Conservation (phyloP, 192 early-diverging fungal species). For the Entomortierella chlamydospora region DNA sequence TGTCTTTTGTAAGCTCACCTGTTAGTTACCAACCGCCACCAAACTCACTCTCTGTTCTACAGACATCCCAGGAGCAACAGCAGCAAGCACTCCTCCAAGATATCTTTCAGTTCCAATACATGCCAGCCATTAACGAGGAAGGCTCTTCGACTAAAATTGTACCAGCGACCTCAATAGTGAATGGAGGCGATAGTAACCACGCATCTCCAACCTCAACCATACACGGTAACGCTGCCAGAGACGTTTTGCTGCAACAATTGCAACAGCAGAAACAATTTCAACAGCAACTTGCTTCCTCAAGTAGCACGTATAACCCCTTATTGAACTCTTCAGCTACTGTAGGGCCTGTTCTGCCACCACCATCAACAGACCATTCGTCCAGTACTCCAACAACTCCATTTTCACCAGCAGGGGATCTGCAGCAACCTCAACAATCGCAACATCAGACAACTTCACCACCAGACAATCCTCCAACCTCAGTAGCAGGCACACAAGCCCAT, state of each 20-base stretch:
- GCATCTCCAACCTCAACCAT: not conserved
- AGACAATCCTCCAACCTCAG: not conserved
- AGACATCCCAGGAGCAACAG: constrained; percentile 7
- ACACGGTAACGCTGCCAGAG: not conserved
- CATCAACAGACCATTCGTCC: too few species aligned
- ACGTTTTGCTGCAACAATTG: constrained; percentile 16
- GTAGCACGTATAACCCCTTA: not conserved
- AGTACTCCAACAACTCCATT: not conserved
- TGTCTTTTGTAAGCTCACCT: constrained; percentile 34
- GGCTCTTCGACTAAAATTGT: not conserved
- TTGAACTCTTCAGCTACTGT: not conserved
- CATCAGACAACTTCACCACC: not conserved
- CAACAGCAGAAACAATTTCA: constrained; percentile 25
- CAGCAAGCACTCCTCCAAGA: constrained; percentile 4
- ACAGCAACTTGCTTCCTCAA: not conserved
- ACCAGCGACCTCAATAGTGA: not conserved
- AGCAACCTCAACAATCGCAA: not conserved
- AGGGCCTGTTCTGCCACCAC: not conserved
- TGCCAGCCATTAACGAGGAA: not conserved
- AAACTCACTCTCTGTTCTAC: not conserved
- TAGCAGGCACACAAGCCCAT: not conserved
- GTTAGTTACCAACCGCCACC: constrained; percentile 21
- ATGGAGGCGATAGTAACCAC: not conserved
- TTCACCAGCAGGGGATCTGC: not conserved
- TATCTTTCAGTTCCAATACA: constrained; percentile 2